Conservation (phyloP, 306 rosid genomes). For the Neltuma alba region DNA sequence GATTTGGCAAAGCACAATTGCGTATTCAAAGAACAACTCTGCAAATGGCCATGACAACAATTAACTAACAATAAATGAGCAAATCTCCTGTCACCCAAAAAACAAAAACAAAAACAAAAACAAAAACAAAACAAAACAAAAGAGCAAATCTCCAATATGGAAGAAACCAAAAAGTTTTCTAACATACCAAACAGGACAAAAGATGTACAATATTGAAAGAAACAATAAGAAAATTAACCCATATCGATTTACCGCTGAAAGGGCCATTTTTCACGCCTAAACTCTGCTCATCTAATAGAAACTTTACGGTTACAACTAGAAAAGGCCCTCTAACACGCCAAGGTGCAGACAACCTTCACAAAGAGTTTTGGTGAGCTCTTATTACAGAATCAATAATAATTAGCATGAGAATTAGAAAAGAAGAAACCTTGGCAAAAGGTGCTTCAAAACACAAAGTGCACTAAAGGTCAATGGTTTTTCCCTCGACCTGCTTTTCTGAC, state of each 20-base stretch:
- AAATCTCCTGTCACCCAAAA: too few species aligned
- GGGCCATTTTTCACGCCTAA: constrained; percentile 76
- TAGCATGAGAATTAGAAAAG: constrained; percentile 21
- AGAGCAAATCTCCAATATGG: too few species aligned
- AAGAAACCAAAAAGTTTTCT: too few species aligned
- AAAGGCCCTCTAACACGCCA: constrained; percentile 80
- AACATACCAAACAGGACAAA: background rate
- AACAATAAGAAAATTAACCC: constrained; percentile 12
- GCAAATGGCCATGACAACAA: constrained; percentile 95
- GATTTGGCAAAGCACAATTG: constrained; percentile 70
- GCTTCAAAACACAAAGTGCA: constrained; percentile 82
- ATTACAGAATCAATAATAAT: constrained; percentile 31
- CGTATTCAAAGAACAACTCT: constrained; percentile 85
- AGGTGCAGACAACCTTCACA: constrained; percentile 79
- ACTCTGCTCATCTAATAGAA: constrained; percentile 76
- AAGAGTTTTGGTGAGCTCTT: constrained; percentile 38
- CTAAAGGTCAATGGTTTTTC: constrained; percentile 79
- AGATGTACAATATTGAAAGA: background rate
- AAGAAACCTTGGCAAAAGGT: constrained; percentile 87
- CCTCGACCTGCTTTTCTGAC: too few species aligned
- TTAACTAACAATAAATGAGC: constrained; percentile 62
- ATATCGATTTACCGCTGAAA: constrained; percentile 67
- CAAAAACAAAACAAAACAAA: constrained; percentile 6
- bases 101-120: too few species aligned
- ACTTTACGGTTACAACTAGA: constrained; percentile 77